Base-by-base conservation (phyloP, 495 filamentous ascomycete species). In the Letharia lupina region DNA sequence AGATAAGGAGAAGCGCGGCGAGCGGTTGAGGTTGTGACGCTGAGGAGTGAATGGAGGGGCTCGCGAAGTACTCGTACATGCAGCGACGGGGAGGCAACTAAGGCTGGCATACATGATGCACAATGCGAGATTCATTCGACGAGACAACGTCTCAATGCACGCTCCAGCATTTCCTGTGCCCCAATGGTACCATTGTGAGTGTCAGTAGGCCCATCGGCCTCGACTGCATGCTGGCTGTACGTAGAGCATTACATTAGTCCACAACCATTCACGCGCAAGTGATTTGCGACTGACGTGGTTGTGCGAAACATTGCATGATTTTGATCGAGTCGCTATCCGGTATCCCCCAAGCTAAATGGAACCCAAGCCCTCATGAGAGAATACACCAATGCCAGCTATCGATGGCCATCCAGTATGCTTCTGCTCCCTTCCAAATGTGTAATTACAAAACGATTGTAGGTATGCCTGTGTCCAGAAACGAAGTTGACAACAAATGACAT, bases 41-140 rank as follows among this genome's bases (percentile, higher is more conserved):
- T 1, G 23, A 28, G 45, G 45, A 47, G 20, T 47, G 8, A n/a
- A 5, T 47, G 45, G 45, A 20, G 20, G 18, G 45, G 45, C 45
- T 47, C 45, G 45, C 45, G 18, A 6, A 47, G 20, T 42, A 42
- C 40, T 42, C 40, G 6, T 33, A 31, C 12, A 54, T 54, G 50
- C 50, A 54, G 50, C 50, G 50, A 54, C 28, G 50, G 28, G 33
- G 50, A 54, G 50, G 48, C 9, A 52, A 10, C n/a, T 28, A 52
- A 28, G 50, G 50, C 50, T 54, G 50, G 28, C 28, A 54, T 54
- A 54, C 50, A 54, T 54, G 28, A 54, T 54, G 50, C 50, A 33
- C 33, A 16, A 54, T 33, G 50, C 16, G 50, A 54, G 28, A 54
- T 54, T 28, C 15, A 28, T 23, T 6, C 50, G 12, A 54, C 23